Evolutionary conservation across 2,329 filamentous ascomycete species (phyloP), one percentile per base, ranked within the genome.

Genomic region (Pseudogymnoascus sp.): DNA sequence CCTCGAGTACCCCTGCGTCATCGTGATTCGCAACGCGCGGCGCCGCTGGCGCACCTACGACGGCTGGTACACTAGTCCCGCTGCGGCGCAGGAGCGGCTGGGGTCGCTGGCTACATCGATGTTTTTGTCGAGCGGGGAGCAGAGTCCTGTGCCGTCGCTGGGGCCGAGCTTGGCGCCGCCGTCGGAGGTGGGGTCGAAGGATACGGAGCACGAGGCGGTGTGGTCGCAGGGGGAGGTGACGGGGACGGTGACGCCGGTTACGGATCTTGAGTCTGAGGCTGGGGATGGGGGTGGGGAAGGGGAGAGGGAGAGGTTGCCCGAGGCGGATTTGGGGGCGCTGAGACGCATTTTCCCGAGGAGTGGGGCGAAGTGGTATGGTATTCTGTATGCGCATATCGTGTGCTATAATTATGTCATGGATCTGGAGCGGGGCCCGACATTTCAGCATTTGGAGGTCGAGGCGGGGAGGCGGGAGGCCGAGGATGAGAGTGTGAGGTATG

Each of bases 371-470:
- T 66, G 68, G 40, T 64, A 65, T 4, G 64, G 67, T 10, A 66
- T 67, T 1, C 68, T 73, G 21, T 72, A 73, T 62, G 67, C 70
- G 1, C 66, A 73, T 21, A 64, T 73, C 8, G 61, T 73, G 11
- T 68, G 67, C 7, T 68, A 71, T 23, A 67, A 68, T 7, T 71
- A 65, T 57, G 31, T 69, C 2, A 63, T 61, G 17, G 66, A 67
- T 15, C 64, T 67, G 10, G 40, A 23, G 17, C 40, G 23, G 19
- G 40, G 40, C 0, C 11, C 40, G 10, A 23, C 40, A 11, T 44
- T 44, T 23, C 15, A 44, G 40, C 40, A 44, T 44, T n/a, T 44
- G 19, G 40, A 44, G 40, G 19, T 13, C 2, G 15, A 15, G 3
- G 38, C 9, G 38, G 13, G 64, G 31, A 64, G 65, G 0, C 64